Percentiles rank a stretch among this genome's conserved stretches.
Evolutionary conservation across 2,329 filamentous ascomycete species (phyloP).

Genomic region (Colletotrichum aenigma): DNA sequence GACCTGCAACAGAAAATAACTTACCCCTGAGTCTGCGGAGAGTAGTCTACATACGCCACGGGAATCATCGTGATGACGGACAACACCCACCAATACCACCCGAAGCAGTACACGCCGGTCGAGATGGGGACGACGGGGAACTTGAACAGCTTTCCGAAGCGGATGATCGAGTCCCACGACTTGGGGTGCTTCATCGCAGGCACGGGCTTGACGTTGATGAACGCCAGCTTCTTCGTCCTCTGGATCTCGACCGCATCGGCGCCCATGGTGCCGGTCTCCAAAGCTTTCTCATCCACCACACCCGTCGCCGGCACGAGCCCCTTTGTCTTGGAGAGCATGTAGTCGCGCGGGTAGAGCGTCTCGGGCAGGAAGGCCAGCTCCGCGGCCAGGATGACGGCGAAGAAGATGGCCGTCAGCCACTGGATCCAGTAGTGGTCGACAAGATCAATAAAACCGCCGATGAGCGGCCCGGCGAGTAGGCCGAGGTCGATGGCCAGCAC

Average conservation of each 20-base stretch:
- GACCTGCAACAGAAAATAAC: neutral
- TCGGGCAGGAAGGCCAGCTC: constrained; percentile 58
- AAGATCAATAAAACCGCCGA: constrained; percentile 57
- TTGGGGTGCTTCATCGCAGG: constrained; percentile 57
- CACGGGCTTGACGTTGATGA: constrained; percentile 48
- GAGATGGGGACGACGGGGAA: constrained; percentile 49
- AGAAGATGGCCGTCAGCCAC: constrained; percentile 59
- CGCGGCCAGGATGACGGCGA: constrained; percentile 49
- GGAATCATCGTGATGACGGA: constrained; percentile 58
- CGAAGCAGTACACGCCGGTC: constrained; percentile 53
- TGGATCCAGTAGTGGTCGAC: constrained; percentile 55
- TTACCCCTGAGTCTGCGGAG: constrained; percentile 52
- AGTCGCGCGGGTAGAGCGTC: constrained; percentile 58
- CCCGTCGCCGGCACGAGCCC: neutral
- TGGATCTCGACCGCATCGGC: constrained; percentile 25
- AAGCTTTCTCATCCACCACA: constrained; percentile 13
- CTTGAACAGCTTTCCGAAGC: constrained; percentile 51
- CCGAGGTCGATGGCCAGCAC: constrained; percentile 60
- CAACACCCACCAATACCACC: constrained; percentile 63
- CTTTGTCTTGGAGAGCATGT: constrained; percentile 42
- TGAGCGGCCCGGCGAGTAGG: constrained; percentile 44
- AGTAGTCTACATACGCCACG: constrained; percentile 52
- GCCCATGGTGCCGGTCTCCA: neutral
- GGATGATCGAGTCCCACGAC: constrained; percentile 46
- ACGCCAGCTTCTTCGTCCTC: constrained; percentile 46